Conservation (phyloP, 1,284 basidiomycete genomes). For the Leccinum fallax region DNA sequence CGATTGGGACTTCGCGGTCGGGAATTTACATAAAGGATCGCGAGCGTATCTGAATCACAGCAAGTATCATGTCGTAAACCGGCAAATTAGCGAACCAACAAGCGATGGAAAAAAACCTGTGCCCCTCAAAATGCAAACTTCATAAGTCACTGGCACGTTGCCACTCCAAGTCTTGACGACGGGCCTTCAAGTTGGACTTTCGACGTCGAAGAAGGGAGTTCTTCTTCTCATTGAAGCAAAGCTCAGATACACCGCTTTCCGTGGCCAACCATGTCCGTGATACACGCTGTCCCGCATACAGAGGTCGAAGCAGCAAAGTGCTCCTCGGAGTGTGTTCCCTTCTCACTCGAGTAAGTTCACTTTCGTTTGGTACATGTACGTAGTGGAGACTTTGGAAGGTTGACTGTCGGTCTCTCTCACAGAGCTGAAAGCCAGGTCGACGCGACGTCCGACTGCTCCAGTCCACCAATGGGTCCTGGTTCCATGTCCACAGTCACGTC, state of each 20-base stretch:
- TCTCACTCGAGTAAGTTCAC: slow-evolving; percentile 4
- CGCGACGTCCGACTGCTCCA: not conserved
- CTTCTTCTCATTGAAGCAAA: not conserved
- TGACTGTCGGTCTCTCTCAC: not conserved
- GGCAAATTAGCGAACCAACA: not conserved
- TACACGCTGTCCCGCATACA: not conserved
- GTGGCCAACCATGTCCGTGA: not conserved
- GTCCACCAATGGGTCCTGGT: not conserved
- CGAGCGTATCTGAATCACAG: not conserved
- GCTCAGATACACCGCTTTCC: not conserved
- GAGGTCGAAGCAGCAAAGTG: not conserved
- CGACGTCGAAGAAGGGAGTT: not conserved
- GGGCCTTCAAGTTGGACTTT: not conserved
- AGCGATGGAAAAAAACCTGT: not conserved
- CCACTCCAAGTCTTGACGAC: not conserved
- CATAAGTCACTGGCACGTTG: not conserved
- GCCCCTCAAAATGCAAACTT: not conserved
- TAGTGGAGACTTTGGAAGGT: not conserved
- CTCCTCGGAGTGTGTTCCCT: not conserved
- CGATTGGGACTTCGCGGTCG: not conserved
- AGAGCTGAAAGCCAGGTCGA: not conserved
- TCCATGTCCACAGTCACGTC: no score
- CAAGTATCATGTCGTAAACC: not conserved
- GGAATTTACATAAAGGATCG: not conserved
- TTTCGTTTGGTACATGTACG: not conserved